These are phyloP conservation scores for Grigorovia humatica DNA, from an alignment of 805 yeast genomes.

Conservation along the genomic window DNA sequence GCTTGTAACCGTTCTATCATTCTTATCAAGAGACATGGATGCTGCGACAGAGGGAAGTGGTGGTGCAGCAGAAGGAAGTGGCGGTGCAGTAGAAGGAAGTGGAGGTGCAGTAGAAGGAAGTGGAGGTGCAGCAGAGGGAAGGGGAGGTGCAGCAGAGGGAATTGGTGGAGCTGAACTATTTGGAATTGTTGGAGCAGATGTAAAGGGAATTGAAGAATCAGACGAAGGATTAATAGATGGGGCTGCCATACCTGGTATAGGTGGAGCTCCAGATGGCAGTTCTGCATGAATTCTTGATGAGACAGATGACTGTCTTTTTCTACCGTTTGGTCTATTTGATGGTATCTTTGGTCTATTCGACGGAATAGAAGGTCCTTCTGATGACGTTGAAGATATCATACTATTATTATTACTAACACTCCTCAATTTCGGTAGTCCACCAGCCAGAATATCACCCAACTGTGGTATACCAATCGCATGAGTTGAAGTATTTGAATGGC, in stretches of 20 bases:
- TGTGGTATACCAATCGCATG: constrained; percentile 16
- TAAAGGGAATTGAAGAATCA: too few species aligned
- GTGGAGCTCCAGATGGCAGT: constrained; percentile 16
- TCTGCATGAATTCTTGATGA: constrained; percentile 16
- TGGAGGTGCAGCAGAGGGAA: constrained; percentile 7
- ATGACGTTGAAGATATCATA: constrained; percentile 8
- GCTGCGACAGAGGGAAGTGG: constrained; percentile 10
- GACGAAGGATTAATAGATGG: constrained; percentile 6
- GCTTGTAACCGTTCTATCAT: too few species aligned
- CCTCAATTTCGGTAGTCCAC: constrained; percentile 67
- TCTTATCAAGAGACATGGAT: too few species aligned
- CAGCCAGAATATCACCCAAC: constrained; percentile 37
- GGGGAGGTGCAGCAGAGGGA: constrained; percentile 11
- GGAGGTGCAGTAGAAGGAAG: constrained; percentile 9
- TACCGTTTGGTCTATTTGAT: constrained; percentile 12
- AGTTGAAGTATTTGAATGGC: neutral
- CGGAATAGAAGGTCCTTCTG: constrained; percentile 5
- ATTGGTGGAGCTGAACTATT: constrained; percentile 11
- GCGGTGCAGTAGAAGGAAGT: constrained; percentile 11
- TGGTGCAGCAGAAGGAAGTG: constrained; percentile 12
- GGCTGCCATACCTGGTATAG: constrained; percentile 21
- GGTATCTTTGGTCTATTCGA: constrained; percentile 15
- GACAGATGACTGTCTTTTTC: constrained; percentile 5
- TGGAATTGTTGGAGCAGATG: constrained; percentile 5
- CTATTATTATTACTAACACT: constrained; percentile 23